A percentile compares a stretch with the other conserved stretches of the same genome.
These are phyloP conservation scores for Fistulifera pelliculosa DNA, from an alignment of 108 stramenopile species.

Conservation along the genomic window DNA sequence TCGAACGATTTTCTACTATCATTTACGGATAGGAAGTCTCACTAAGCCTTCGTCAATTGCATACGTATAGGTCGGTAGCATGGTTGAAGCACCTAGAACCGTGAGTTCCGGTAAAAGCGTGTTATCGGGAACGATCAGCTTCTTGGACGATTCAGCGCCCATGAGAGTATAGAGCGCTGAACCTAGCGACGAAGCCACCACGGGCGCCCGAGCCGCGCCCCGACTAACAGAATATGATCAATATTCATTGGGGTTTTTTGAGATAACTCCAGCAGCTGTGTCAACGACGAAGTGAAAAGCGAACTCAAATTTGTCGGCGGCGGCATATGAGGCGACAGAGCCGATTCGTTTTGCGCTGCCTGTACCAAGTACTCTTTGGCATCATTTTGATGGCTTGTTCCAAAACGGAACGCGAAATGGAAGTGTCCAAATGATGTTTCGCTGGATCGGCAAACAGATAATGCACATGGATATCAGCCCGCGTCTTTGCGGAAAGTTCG, in stretches of 20 bases:
- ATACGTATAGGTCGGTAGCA: constrained; percentile 35
- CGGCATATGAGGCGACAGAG: constrained; percentile 46
- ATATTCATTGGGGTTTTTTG: constrained; percentile 34
- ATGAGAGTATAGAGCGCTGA: constrained; percentile 12
- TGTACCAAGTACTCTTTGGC: constrained; percentile 23
- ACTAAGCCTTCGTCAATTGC: constrained; percentile 25
- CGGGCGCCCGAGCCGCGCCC: constrained; percentile 46
- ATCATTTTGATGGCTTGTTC: constrained; percentile 38
- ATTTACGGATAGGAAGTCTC: constrained; percentile 3
- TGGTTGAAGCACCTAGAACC: constrained; percentile 30
- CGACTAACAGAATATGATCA: constrained; percentile 48
- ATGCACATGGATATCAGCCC: constrained; percentile 56
- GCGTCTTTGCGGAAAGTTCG: constrained; percentile 51
- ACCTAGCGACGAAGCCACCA: constrained; percentile 31
- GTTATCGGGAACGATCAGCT: constrained; percentile 12
- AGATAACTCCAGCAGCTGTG: constrained; percentile 46
- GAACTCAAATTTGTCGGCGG: constrained; percentile 39
- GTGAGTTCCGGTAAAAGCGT: constrained; percentile 30
- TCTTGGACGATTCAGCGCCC: constrained; percentile 6
- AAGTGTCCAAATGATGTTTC: constrained; percentile 52
- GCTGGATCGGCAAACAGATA: constrained; percentile 30
- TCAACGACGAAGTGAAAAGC: constrained; percentile 45
- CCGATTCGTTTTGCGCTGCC: constrained; percentile 7
- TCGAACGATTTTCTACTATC: too few species aligned
- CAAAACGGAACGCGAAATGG: constrained; percentile 49